Percentiles rank a stretch among this genome's conserved stretches.
These are phyloP conservation scores for Sarocladiaceae sp. DNA, from an alignment of 2,329 filamentous ascomycete species.

Conservation along the genomic window DNA sequence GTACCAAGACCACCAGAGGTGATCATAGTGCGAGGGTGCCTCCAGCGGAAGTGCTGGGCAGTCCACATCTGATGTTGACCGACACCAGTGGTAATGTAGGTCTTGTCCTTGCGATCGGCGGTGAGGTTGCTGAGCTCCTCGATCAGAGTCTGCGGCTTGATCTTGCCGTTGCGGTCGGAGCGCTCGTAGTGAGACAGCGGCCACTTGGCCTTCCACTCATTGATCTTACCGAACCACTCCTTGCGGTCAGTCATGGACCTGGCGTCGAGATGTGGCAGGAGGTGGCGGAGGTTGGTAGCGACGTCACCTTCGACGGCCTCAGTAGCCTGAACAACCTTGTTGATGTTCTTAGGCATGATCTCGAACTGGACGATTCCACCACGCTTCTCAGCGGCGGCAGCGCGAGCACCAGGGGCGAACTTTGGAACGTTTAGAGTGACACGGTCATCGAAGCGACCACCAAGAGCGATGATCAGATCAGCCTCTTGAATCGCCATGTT, in stretches of 20 bases:
- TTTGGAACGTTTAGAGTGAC: slow-evolving; percentile 76
- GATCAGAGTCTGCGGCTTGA: slow-evolving; percentile 93
- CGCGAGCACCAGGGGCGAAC: slow-evolving; percentile 83
- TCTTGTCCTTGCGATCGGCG: slow-evolving; percentile 70
- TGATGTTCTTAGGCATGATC: slow-evolving; percentile 99
- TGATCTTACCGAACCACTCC: slow-evolving; percentile 87
- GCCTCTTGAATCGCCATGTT: slow-evolving; percentile 98
- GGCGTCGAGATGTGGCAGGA: slow-evolving; percentile 65
- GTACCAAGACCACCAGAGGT: slow-evolving; percentile 81
- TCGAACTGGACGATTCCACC: slow-evolving; percentile 97
- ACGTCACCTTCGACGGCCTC: slow-evolving; percentile 95
- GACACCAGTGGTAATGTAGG: slow-evolving; percentile 87
- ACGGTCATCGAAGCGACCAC: slow-evolving; percentile 92
- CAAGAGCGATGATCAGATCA: slow-evolving; percentile 90
- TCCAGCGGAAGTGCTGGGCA: slow-evolving; percentile 94
- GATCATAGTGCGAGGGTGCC: slow-evolving; percentile 86
- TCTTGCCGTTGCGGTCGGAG: slow-evolving; percentile 66
- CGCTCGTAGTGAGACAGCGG: slow-evolving; percentile 77
- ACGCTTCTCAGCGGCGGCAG: slow-evolving; percentile 74
- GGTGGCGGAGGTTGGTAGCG: slow-evolving; percentile 64
- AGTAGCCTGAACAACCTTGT: slow-evolving; percentile 96
- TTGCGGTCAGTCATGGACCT: slow-evolving; percentile 59
- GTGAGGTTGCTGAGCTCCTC: slow-evolving; percentile 84
- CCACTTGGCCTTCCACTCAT: slow-evolving; percentile 85
- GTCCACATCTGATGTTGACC: slow-evolving; percentile 98